phyloP scores from a whole-genome alignment of 139 green algal species.

The Micromonas pusilla region DNA sequence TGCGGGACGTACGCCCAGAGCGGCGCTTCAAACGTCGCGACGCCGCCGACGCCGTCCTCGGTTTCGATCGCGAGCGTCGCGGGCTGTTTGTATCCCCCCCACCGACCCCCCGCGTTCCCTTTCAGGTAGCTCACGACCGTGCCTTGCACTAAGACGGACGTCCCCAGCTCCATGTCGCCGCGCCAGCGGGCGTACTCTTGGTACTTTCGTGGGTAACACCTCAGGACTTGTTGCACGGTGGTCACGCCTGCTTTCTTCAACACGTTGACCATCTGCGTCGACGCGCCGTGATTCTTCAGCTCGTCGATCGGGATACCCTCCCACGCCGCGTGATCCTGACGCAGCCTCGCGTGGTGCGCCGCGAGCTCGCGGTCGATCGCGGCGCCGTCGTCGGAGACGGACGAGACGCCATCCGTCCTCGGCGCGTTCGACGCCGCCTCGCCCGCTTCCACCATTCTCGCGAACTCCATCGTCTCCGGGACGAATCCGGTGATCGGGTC shows the following conservation, averaged over 20 bases:
- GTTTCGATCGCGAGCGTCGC: neutral
- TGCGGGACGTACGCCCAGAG: conserved; percentile 12
- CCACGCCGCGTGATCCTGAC: neutral
- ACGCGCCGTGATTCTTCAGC: neutral
- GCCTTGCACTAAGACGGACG: conserved; percentile 11
- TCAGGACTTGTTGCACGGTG: conserved; percentile 41
- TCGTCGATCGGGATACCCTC: neutral
- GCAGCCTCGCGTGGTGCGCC: neutral
- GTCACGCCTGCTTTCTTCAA: conserved; percentile 29
- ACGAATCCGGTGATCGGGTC: conserved; percentile 19
- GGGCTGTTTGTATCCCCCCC: neutral
- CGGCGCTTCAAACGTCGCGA: neutral
- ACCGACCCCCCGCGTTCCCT: too few relatives aligned
- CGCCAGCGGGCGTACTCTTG: conserved; percentile 1
- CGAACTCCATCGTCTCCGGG: conserved; percentile 7
- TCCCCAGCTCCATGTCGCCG: conserved; percentile 7
- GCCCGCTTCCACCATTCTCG: neutral
- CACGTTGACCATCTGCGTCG: neutral
- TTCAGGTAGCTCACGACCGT: neutral
- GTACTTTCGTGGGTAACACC: conserved; percentile 44
- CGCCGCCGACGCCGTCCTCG: neutral
- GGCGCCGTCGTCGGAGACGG: too few relatives aligned
- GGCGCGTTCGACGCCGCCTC: neutral
- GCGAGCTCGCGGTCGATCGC: neutral
- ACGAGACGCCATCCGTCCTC: neutral